Evolutionary conservation across 306 rosid genomes (phyloP), one percentile per base, ranked within the genome.

Genomic region (Quercus engelmannii): DNA sequence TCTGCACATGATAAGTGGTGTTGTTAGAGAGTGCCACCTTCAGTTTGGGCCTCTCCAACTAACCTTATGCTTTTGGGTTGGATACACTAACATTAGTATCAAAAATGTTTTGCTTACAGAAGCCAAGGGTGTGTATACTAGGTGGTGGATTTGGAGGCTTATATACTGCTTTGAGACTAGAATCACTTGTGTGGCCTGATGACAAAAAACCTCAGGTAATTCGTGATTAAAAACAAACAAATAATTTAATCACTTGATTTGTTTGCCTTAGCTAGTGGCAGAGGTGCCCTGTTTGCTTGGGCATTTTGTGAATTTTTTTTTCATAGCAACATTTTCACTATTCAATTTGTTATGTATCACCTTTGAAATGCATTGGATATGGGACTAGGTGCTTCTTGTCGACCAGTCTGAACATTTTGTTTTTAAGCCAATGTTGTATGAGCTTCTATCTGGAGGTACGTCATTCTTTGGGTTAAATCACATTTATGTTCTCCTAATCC

Each of bases 71-170:
- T 35, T 41, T 59, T 25, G 71, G 70, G 23, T 73, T 18, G 15
- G 25, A 19, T 41, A 25, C 65, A 23, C 30, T 4, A 25, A 30
- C 54, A 43, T 5, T 78, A 19, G 23, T 33, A 25, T 43, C 72
- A 21, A 55, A 55, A 25, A 19, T 35, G 75, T 2, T 69, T 59
- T 57, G 11, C 18, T 74, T 82, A 70, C 94, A 93, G 99, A 92
- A 69, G 75, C 97, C 97, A 46, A 87, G 97, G 85, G 88, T 94
- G 41, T 94, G 99, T 74, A 92, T 94, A 81, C 85, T 94, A 70
- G 99, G 99, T 41, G 99, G 99, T 57, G 99, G 99, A 72, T 94
- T 94, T 77, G 99, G 99, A 75, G 99, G 99, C 77, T 87, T 94
- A 68, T 94, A 92, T 78, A 94, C 99, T 76, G 99, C 97, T 69